Evolutionary conservation across 768 basidiomycete species (phyloP), one percentile per base, ranked within the genome.

Genomic region (Tricholomella constricta): DNA sequence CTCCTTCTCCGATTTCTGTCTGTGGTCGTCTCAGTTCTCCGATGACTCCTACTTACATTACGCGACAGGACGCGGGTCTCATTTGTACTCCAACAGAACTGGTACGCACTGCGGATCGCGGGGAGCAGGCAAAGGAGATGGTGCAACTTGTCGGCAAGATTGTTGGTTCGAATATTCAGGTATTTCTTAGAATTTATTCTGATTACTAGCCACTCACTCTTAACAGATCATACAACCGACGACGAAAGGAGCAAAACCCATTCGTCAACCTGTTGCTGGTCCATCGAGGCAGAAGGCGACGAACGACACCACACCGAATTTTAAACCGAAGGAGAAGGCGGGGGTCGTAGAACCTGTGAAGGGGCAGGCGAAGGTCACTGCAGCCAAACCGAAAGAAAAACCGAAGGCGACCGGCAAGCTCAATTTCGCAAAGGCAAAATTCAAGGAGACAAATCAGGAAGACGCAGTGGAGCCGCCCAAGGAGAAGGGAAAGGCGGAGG

Each of bases 1-100:
- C 89, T 0, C 85, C 89, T 1, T 79, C 83, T 1, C 78, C 75
- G 4, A 65, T 91, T 34, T 75, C 72, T 22, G 88, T 84, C 64
- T 48, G 85, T 72, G n/a, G 20, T 11, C 12, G 23, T 31, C 26
- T 55, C 15, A 38, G 51, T n/a, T 53, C 38, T 14, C 53, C 46
- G 32, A 48, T 46, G 1, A 40, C 32, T 23, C 40, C 56, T 14
- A 31, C 26, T 51, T 12, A 23, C 36, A 37, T 32, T 45, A 23
- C 34, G 11, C 10, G 48, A 19, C 57, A 82, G 80, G 81, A 83
- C 56, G 71, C 74, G 2, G 76, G 70, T 4, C 59, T 78, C 8
- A 60, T 83, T 7, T 79, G 77, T 54, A 63, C 67, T 9, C 70
- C 71, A 0, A 78, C 72, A 11, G 71, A 72, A 17, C 53, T 52